phyloP scores from a whole-genome alignment of 495 filamentous ascomycete species.

The Podospora fimiseda region DNA sequence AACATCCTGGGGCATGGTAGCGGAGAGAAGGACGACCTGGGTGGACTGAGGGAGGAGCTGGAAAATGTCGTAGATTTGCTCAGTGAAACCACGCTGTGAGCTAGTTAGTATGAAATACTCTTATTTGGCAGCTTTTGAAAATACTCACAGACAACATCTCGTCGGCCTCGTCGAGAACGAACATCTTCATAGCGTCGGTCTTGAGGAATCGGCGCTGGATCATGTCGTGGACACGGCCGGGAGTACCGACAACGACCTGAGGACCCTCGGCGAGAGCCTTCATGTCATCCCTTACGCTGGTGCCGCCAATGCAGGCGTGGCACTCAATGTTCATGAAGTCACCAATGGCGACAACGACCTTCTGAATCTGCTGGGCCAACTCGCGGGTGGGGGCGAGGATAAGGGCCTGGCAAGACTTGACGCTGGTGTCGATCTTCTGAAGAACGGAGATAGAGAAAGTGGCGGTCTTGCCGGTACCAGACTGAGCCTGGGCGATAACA shows the following conservation, averaged over 20 bases:
- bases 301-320: conserved; percentile 97
- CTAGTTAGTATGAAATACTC: conserved; percentile 8
- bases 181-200: conserved; percentile 96
- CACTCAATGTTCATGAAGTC: conserved; percentile 99
- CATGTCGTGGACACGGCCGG: conserved; percentile 96
- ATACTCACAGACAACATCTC: conserved; percentile 75
- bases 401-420: conserved; percentile 87
- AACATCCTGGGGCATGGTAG: conserved; percentile 95
- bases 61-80: conserved; percentile 99
- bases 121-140: neutral
- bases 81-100: conserved; percentile 82
- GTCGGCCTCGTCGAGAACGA: conserved; percentile 96
- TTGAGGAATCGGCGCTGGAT: conserved; percentile 92
- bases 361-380: conserved; percentile 96
- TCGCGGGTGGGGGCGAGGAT: conserved; percentile 97
- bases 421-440: conserved; percentile 79
- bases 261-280: conserved; percentile 94
- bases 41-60: conserved; percentile 92
- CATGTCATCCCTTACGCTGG: conserved; percentile 95
- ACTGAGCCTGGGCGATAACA: conserved; percentile 98
- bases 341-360: conserved; percentile 91
- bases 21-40: conserved; percentile 95
- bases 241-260: conserved; percentile 93
- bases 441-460: conserved; percentile 98
- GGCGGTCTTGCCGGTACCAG: conserved; percentile 97